A percentile compares a stretch with the other conserved stretches of the same genome.
Conservation (phyloP, 129 eudicot genomes). For the Dittrichia graveolens region DNA sequence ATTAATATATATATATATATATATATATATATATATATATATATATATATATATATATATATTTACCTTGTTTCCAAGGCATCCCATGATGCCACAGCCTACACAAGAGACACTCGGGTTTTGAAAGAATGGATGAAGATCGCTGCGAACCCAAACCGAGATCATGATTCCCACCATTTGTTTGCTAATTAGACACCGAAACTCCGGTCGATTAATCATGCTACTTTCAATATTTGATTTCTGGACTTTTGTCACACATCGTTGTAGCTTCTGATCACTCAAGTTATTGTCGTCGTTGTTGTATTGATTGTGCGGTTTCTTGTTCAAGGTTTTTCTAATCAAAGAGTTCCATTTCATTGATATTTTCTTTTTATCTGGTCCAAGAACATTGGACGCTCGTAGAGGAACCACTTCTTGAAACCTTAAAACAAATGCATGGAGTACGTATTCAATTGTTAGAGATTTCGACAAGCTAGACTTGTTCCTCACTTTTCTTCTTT, state of each 20-base stretch:
- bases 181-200: slow-evolving; percentile 59
- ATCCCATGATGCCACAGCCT: slow-evolving; percentile 87
- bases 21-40: too few species aligned
- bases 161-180: slow-evolving; percentile 82
- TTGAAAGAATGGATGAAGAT: slow-evolving; percentile 54
- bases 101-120: slow-evolving; percentile 82
- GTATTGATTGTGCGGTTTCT: slow-evolving; percentile 19
- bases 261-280: slow-evolving; percentile 22
- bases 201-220: slow-evolving; percentile 32
- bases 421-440: slow-evolving; percentile 32
- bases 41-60: too few species aligned
- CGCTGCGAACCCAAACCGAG: slow-evolving; percentile 73
- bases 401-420: slow-evolving; percentile 87
- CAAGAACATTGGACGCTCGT: slow-evolving; percentile 62
- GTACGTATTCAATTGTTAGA: background rate
- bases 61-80: slow-evolving; percentile 82
- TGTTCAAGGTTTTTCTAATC: slow-evolving; percentile 54
- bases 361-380: slow-evolving; percentile 53
- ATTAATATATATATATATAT: too few species aligned
- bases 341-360: slow-evolving; percentile 68
- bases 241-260: slow-evolving; percentile 3
- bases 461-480: background rate
- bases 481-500: background rate
- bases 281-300: background rate
- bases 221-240: slow-evolving; percentile 35